Evolutionary conservation across 257 asterid species (phyloP).

Genomic region (Salvia hispanica): DNA sequence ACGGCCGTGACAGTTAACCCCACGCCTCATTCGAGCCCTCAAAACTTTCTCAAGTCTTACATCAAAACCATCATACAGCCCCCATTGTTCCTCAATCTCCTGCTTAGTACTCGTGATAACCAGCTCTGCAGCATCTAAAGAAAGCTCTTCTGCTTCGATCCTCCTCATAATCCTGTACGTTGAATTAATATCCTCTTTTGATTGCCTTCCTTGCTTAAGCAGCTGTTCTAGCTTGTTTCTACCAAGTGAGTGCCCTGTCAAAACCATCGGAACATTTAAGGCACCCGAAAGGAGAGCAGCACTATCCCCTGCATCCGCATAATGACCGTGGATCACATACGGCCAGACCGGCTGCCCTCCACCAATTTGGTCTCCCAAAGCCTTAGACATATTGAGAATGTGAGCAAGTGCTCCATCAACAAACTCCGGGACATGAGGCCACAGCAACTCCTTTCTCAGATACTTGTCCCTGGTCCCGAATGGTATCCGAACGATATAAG

Average conservation of each 20-base stretch:
- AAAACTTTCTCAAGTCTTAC: conserved; percentile 60
- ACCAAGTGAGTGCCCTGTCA: conserved; percentile 73
- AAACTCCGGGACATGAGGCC: conserved; percentile 68
- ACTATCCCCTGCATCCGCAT: conserved; percentile 68
- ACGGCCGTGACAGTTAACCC: conserved; percentile 64
- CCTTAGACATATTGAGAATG: conserved; percentile 59
- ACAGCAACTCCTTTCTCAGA: conserved; percentile 59
- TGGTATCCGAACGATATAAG: conserved; percentile 66
- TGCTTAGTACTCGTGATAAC: conserved; percentile 71
- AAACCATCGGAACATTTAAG: conserved; percentile 61
- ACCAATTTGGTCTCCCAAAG: conserved; percentile 54
- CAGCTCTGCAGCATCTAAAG: conserved; percentile 61
- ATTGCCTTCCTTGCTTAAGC: conserved; percentile 64
- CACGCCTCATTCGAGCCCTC: conserved; percentile 51
- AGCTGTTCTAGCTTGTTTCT: conserved; percentile 67
- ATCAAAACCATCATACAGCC: conserved; percentile 67
- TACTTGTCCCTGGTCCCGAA: conserved; percentile 61
- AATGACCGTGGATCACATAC: conserved; percentile 68
- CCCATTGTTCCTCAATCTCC: conserved; percentile 78
- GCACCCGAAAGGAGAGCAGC: conserved; percentile 61
- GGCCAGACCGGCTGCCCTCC: conserved; percentile 66
- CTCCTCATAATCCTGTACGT: conserved; percentile 66
- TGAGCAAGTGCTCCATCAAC: conserved; percentile 64
- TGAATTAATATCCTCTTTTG: conserved; percentile 60
- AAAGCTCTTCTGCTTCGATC: conserved; percentile 67